Evolutionary conservation across 192 early-diverging fungal genomes (phyloP).

Genomic region (Umbelopsis ramanniana): DNA sequence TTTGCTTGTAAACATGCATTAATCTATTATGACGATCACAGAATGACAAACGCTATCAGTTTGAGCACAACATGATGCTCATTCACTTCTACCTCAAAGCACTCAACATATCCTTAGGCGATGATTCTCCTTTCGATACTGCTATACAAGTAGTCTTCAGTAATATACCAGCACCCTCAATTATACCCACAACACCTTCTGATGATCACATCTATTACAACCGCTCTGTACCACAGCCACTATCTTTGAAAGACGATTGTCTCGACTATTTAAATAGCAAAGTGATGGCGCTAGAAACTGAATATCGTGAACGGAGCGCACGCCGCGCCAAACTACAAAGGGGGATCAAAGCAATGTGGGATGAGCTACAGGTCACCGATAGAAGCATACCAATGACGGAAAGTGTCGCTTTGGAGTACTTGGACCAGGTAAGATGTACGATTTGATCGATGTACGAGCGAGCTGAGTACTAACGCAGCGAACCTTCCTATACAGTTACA

Average conservation of each 20-base stretch:
- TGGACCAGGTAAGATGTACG: slow-evolving; percentile 27
- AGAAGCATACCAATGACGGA: not conserved
- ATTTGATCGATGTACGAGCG: not conserved
- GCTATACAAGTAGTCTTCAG: slow-evolving; percentile 24
- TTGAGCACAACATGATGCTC: slow-evolving; percentile 6
- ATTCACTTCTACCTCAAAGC: slow-evolving; percentile 36
- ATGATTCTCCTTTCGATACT: slow-evolving; percentile 29
- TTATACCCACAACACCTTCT: slow-evolving; percentile 2
- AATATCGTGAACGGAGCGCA: slow-evolving; percentile 44
- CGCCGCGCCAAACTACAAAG: slow-evolving; percentile 32
- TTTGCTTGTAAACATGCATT: not conserved
- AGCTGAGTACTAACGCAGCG: not conserved
- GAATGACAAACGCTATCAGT: slow-evolving; percentile 24
- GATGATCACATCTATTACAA: slow-evolving; percentile 28
- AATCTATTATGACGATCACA: not conserved
- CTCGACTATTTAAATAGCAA: slow-evolving; percentile 41
- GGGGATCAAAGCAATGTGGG: slow-evolving; percentile 33
- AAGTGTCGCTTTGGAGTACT: slow-evolving; percentile 20
- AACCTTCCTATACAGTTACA: slow-evolving; percentile 11
- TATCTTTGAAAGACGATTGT: slow-evolving; percentile 46
- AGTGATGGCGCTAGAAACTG: slow-evolving; percentile 34
- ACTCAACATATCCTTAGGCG: slow-evolving; percentile 7
- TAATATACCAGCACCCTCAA: slow-evolving; percentile 13
- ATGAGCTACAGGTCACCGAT: slow-evolving; percentile 31
- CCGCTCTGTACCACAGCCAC: slow-evolving; percentile 36